A percentile compares a stretch with the other conserved stretches of the same genome.
Conservation (phyloP, 208 protist species). For the Acanthamoeba royreba region DNA sequence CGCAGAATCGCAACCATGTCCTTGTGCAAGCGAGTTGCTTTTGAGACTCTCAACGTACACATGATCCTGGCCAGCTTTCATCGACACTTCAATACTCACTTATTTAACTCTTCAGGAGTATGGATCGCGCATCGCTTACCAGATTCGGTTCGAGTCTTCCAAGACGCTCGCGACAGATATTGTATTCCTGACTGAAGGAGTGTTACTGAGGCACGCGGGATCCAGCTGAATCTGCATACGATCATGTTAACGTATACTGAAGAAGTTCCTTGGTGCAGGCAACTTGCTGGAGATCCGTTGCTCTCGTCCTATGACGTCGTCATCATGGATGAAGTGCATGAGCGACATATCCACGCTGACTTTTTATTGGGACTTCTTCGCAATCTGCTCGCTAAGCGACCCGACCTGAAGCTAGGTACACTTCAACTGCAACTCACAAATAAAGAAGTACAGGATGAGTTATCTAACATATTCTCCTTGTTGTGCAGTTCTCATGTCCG, state of each 20-base stretch:
- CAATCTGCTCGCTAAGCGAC: constrained; percentile 20
- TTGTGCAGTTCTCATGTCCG: constrained; percentile 54
- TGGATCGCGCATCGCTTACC: constrained; percentile 48
- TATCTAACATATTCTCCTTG: not conserved
- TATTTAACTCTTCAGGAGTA: constrained; percentile 23
- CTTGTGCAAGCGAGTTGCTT: constrained; percentile 49
- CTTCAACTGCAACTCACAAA: not conserved
- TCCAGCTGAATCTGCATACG: not conserved
- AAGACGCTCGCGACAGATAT: constrained; percentile 17
- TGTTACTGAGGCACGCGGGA: constrained; percentile 35
- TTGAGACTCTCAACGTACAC: constrained; percentile 55
- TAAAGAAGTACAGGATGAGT: not conserved
- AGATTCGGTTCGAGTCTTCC: constrained; percentile 60
- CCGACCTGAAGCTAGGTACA: constrained; percentile 23
- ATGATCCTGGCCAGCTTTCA: not conserved
- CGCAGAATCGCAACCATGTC: constrained; percentile 58
- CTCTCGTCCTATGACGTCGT: constrained; percentile 57
- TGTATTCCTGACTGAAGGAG: constrained; percentile 67
- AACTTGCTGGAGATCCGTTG: constrained; percentile 55
- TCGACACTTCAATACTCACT: not conserved
- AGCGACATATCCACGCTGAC: constrained; percentile 56
- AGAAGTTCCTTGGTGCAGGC: not conserved
- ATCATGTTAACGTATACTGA: not conserved
- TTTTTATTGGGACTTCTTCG: constrained; percentile 56
- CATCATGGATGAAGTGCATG: constrained; percentile 72